phyloP scores from a whole-genome alignment of 2,329 filamentous ascomycete species.

The Penicillium thymicola region DNA sequence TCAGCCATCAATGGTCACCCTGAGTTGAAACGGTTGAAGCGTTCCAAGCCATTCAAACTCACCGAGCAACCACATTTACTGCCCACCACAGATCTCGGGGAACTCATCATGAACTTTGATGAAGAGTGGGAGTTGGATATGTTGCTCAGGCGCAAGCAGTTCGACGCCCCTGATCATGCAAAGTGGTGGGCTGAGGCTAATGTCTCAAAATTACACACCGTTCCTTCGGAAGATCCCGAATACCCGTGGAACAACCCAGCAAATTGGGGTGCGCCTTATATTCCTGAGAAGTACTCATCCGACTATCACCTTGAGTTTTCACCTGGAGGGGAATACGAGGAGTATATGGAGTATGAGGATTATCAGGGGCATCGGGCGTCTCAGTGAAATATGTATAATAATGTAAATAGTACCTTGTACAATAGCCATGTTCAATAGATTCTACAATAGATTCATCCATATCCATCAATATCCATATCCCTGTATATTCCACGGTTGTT shows the following conservation, averaged over 20 bases:
- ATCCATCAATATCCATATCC: not conserved
- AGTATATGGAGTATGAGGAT: conserved; percentile 1
- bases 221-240: conserved; percentile 7
- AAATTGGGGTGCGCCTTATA: conserved; percentile 12
- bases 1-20: not conserved
- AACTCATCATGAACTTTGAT: conserved; percentile 17
- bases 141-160: conserved; percentile 7
- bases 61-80: not conserved
- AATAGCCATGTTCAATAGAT: not conserved
- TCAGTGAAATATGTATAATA: conserved; percentile 4
- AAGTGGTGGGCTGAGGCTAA: conserved; percentile 13
- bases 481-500: not conserved
- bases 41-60: not conserved
- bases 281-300: not conserved
- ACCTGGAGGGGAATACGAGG: not conserved
- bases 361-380: not conserved
- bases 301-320: conserved; percentile 7
- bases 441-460: not conserved
- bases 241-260: conserved; percentile 3
- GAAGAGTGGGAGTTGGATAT: conserved; percentile 23
- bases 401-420: conserved; percentile 4
- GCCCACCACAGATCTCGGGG: conserved; percentile 3
- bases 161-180: not conserved
- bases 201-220: not conserved
- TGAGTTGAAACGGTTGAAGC: conserved; percentile 2